Base-by-base conservation (phyloP, 352 stramenopile genomes). In the Phytophthora kernoviae region DNA sequence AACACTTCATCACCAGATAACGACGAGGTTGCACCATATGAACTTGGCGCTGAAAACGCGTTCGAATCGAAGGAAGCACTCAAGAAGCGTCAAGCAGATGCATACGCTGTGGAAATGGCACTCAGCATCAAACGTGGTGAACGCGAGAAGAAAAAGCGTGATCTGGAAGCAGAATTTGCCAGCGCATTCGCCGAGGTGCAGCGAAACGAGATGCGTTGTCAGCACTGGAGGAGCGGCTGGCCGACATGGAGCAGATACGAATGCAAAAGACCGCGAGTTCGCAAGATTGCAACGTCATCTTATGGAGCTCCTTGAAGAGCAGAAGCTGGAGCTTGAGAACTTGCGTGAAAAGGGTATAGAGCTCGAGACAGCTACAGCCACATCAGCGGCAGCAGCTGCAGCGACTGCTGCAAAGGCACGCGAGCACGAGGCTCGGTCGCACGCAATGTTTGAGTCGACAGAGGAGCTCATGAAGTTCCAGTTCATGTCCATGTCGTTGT, bases 401-500 rank as follows among this genome's bases (percentile, higher is more conserved):
- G 91, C 90, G 30, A 98, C 93, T 5, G 93, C 93, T 21, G 76
- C 86, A 36, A 94, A 96, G 37, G 91, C 92, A 9, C 91, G 93
- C 15, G 91, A 97, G 62, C 90, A 98, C 53, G 93, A 98, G 64
- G 81, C 83, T 61, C 78, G 87, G 17, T 94, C 87, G 7, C 87
- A 93, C 30, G 87, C 88, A 21, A 97, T 98, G 85, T 98, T 97
- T 41, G 79, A 83, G 58, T 96, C 93, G 39, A 98, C 93, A 0
- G 93, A 98, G 53, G 92, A 98, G 69, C 77, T 98, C 41, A 97
- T 98, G 87, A 98, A 98, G 77, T 98, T 98, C 65, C 92, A 98
- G 75, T 98, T 98, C 76, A 98, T 98, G 94, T 96, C 84, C 18
- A 97, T 97, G 93, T 97, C 87, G 8, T 81, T 97, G 8, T 97